Conservation (phyloP, 768 basidiomycete species). For the Sutorius australiensis region DNA sequence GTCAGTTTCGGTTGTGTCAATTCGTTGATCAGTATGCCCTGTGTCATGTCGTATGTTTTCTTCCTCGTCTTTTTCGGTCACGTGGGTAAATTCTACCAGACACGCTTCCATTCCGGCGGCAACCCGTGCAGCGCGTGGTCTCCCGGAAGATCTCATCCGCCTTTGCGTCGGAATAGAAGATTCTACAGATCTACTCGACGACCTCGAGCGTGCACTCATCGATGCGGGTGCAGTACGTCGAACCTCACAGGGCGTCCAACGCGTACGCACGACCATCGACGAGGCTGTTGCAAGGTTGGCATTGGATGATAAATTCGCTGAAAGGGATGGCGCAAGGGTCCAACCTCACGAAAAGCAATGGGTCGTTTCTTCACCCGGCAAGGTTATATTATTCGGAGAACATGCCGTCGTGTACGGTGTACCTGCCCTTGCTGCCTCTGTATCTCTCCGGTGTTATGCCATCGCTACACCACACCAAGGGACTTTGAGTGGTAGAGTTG, state of each 20-base stretch:
- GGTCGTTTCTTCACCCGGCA: slow-evolving; percentile 94
- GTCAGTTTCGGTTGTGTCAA: slow-evolving; percentile 99
- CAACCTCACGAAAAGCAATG: slow-evolving; percentile 50
- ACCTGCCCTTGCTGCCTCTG: slow-evolving; percentile 93
- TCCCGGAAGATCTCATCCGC: slow-evolving; percentile 98
- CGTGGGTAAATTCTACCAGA: slow-evolving; percentile 29
- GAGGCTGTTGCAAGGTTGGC: slow-evolving; percentile 70
- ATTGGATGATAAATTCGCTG: slow-evolving; percentile 27
- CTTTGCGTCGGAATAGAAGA: slow-evolving; percentile 99
- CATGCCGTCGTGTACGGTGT: slow-evolving; percentile 98
- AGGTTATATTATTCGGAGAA: slow-evolving; percentile 97
- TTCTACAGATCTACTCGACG: slow-evolving; percentile 86
- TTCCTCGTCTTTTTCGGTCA: not conserved
- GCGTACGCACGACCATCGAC: slow-evolving; percentile 47
- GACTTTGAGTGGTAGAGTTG: slow-evolving; percentile 40
- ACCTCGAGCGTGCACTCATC: slow-evolving; percentile 88
- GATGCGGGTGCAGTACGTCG: slow-evolving; percentile 84
- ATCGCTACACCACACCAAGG: slow-evolving; percentile 73
- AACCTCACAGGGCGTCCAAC: slow-evolving; percentile 39
- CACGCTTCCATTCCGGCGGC: slow-evolving; percentile 98
- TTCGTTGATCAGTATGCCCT: slow-evolving; percentile 98
- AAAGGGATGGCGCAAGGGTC: not conserved
- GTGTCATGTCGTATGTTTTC: slow-evolving; percentile 93
- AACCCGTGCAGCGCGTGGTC: slow-evolving; percentile 89
- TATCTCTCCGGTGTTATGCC: slow-evolving; percentile 94